Evolutionary conservation across 192 early-diverging fungal species (phyloP), one percentile per base, ranked within the genome.

Genomic region (Dissophora globulifera): DNA sequence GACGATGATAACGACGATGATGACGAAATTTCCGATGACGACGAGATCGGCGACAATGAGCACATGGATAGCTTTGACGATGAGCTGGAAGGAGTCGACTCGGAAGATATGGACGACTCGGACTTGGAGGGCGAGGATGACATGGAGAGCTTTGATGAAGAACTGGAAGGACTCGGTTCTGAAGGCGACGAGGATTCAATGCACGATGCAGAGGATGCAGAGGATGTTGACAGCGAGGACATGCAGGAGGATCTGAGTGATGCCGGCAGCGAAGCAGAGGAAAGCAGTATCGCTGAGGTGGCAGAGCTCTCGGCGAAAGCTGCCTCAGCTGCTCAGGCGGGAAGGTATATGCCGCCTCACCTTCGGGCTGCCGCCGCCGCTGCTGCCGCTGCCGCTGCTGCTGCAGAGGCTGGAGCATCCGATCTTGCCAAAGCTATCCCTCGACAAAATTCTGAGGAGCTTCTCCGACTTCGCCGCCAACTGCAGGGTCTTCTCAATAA

Each of bases 321-420:
- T 10, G 3, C 45, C 4, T 11, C 62, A 29, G 32, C 53, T 7
- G 46, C 30, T 3, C 43, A 64, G 30, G 42, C 58, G 22, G 61
- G 50, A 78, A 93, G 93, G 78, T 99, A 99, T 62, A 78, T 98
- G 19, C 97, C 97, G 22, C 96, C 97, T 35, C 90, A 95, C 49
- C 82, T 98, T 19, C 91, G 95, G 50, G 55, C 54, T n/a, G 78
- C 83, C 40, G 60, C 86, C 16, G 78, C 83, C 33, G 60, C 86
- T 25, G 64, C 69, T 7, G 69, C 83, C 0, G 67, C 66, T 13
- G 41, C 32, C 15, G 45, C 55, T 35, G 66, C 55, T 27, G 63
- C 27, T n/a, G 26, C 51, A 55, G 57, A 66, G 23, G 33, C 58
- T 16, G 57, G 72, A 12, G 72, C 72, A 4, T 60, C 72, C 20